These are phyloP conservation scores for Oenanthe javanica DNA, from an alignment of 140 eudicot genomes.

Conservation along the genomic window DNA sequence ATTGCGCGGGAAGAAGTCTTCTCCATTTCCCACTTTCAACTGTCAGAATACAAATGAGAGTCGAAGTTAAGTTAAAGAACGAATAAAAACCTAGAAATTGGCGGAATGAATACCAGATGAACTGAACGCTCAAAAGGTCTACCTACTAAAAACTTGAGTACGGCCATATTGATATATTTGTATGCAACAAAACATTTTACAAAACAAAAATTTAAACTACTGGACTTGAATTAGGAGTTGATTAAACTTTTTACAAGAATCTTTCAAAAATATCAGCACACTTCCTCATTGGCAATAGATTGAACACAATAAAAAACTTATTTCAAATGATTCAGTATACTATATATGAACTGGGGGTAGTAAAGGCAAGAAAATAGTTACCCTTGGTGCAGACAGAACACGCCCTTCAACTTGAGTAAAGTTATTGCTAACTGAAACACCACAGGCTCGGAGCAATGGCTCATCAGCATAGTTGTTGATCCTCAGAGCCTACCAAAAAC, in stretches of 20 bases:
- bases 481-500: slow-evolving; percentile 32
- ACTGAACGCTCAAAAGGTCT: not conserved
- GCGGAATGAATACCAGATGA: not conserved
- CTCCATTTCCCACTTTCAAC: slow-evolving; percentile 49
- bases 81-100: too few species aligned
- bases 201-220: too few species aligned
- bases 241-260: too few species aligned
- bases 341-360: not conserved
- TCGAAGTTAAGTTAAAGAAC: not conserved
- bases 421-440: slow-evolving; percentile 38
- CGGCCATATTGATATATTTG: too few species aligned
- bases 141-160: too few species aligned
- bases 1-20: slow-evolving; percentile 32
- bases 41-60: slow-evolving; percentile 6
- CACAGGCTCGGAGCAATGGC: slow-evolving; percentile 56
- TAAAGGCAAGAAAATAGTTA: not conserved
- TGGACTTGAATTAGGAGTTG: too few species aligned
- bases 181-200: too few species aligned
- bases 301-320: too few species aligned
- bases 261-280: too few species aligned
- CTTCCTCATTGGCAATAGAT: too few species aligned
- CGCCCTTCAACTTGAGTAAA: slow-evolving; percentile 60
- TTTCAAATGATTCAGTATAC: not conserved
- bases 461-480: slow-evolving; percentile 44
- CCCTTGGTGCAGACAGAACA: slow-evolving; percentile 59